Evolutionary conservation across 768 basidiomycete genomes (phyloP).

Genomic region (Dioszegia aurantiaca): DNA sequence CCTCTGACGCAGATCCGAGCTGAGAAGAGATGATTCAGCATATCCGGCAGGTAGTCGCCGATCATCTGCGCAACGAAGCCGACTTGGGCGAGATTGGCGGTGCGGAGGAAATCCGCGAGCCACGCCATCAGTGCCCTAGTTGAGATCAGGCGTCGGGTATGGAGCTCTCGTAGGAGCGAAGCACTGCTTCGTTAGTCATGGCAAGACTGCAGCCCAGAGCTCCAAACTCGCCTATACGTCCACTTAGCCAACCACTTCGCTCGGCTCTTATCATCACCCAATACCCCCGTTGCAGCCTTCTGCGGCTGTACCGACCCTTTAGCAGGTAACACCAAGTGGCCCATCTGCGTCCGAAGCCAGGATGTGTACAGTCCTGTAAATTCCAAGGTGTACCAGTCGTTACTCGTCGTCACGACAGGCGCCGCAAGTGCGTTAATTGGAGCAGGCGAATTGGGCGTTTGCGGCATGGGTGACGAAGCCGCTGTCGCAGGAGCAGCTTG

Average conservation of each 20-base stretch:
- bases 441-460: conserved; percentile 37
- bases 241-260: conserved; percentile 41
- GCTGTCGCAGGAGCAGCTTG: conserved; percentile 32
- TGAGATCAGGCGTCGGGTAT: conserved; percentile 32
- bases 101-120: conserved; percentile 29
- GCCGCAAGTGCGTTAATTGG: conserved; percentile 13
- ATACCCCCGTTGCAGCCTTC: conserved; percentile 26
- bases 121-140: conserved; percentile 29
- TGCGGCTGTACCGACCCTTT: conserved; percentile 1
- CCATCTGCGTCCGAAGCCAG: conserved; percentile 41
- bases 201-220: too few relatives aligned
- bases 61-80: conserved; percentile 37
- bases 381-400: conserved; percentile 46
- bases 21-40: conserved; percentile 30
- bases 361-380: conserved; percentile 41
- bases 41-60: conserved; percentile 28
- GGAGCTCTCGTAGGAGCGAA: conserved; percentile 30
- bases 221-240: conserved; percentile 44
- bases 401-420: conserved; percentile 33
- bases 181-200: conserved; percentile 13
- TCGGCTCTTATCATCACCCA: conserved; percentile 36
- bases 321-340: conserved; percentile 26
- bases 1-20: conserved; percentile 31
- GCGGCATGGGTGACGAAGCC: conserved; percentile 29
- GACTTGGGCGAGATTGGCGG: conserved; percentile 41